These are phyloP conservation scores for Xylariaceae sp. DNA, from an alignment of 2,329 filamentous ascomycete species.

Conservation along the genomic window DNA sequence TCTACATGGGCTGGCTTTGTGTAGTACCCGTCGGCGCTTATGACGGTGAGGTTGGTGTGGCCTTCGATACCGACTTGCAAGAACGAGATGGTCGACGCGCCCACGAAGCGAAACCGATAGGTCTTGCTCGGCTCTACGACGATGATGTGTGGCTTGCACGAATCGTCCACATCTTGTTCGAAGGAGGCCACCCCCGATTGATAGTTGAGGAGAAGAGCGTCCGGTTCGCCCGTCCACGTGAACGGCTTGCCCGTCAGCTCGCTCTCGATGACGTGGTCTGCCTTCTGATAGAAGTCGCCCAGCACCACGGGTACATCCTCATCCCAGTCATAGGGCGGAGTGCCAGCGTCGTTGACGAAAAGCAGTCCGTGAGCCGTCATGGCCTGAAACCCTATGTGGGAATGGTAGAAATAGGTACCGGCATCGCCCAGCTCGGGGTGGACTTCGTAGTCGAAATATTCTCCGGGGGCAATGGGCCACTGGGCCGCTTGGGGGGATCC, in stretches of 20 bases:
- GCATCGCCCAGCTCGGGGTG: slow-evolving; percentile 45
- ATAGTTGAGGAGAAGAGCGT: slow-evolving; percentile 53
- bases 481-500: slow-evolving; percentile 55
- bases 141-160: slow-evolving; percentile 46
- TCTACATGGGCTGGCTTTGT: slow-evolving; percentile 42
- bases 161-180: slow-evolving; percentile 29
- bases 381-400: slow-evolving; percentile 59
- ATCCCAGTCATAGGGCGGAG: slow-evolving; percentile 54
- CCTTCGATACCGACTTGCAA: slow-evolving; percentile 50
- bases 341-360: slow-evolving; percentile 47
- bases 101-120: slow-evolving; percentile 58
- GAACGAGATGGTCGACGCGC: slow-evolving; percentile 49
- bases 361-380: slow-evolving; percentile 52
- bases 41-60: slow-evolving; percentile 51
- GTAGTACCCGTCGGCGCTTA: slow-evolving; percentile 55
- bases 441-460: slow-evolving; percentile 65
- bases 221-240: slow-evolving; percentile 53
- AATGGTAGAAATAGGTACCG: slow-evolving; percentile 65
- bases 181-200: slow-evolving; percentile 38
- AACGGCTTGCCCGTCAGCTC: slow-evolving; percentile 47
- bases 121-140: slow-evolving; percentile 54
- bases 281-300: slow-evolving; percentile 52
- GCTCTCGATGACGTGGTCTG: slow-evolving; percentile 45
- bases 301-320: slow-evolving; percentile 53
- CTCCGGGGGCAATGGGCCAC: slow-evolving; percentile 57